phyloP scores from a whole-genome alignment of 768 basidiomycete species.

The Galerina sulciceps region DNA sequence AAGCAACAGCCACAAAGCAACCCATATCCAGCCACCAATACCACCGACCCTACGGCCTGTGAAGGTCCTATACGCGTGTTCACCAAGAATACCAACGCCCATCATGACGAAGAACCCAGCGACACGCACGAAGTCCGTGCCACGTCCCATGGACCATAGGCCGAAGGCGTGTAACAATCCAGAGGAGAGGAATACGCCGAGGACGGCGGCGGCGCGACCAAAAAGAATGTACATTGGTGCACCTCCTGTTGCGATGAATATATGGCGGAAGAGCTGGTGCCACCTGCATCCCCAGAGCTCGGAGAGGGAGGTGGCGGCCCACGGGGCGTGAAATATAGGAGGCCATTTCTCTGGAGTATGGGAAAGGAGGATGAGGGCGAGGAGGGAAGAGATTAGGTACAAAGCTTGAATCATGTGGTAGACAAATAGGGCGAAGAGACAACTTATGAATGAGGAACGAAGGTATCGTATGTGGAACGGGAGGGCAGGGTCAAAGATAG shows the following conservation, averaged over 20 bases:
- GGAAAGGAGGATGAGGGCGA: conserved; percentile 48
- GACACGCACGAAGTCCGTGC: conserved; percentile 46
- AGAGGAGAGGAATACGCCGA: conserved; percentile 8
- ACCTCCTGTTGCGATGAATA: conserved; percentile 56
- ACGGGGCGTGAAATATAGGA: conserved; percentile 63
- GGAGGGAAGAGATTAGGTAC: conserved; percentile 45
- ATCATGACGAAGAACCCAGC: conserved; percentile 62
- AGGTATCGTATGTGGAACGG: conserved; percentile 38
- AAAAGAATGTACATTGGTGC: conserved; percentile 44
- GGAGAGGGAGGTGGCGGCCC: conserved; percentile 55
- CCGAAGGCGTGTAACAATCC: conserved; percentile 58
- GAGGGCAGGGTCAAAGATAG: conserved; percentile 33
- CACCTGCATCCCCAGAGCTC: conserved; percentile 67
- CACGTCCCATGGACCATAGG: conserved; percentile 60
- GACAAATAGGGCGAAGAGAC: conserved; percentile 45
- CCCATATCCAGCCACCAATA: conserved; percentile 30
- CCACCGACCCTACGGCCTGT: conserved; percentile 26
- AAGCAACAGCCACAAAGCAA: conserved; percentile 50
- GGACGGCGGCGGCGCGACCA: conserved; percentile 47
- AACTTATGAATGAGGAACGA: conserved; percentile 47
- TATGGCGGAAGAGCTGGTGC: conserved; percentile 70
- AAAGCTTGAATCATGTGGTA: conserved; percentile 47
- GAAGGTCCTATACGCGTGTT: conserved; percentile 45
- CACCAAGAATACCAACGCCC: conserved; percentile 55
- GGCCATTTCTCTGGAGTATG: conserved; percentile 65